Evolutionary conservation across 805 yeast genomes (phyloP).

Genomic region (Yueomyces sp.): DNA sequence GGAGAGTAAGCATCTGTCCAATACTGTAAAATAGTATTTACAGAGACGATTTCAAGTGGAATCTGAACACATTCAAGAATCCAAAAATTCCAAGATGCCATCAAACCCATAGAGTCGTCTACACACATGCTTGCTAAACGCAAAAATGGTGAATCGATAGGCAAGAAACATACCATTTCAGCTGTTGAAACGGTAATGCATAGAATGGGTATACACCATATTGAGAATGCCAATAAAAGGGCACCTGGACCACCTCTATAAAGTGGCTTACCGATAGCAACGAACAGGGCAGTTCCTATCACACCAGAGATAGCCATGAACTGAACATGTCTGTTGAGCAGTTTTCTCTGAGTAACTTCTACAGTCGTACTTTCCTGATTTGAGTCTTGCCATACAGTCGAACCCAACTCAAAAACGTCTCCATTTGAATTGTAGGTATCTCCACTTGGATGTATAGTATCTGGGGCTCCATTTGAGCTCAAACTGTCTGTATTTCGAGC

Average conservation of each 20-base stretch:
- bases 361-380: neutral
- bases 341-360: slow-evolving; percentile 30
- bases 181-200: slow-evolving; percentile 60
- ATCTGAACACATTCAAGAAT: slow-evolving; percentile 62
- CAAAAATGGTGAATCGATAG: slow-evolving; percentile 66
- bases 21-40: slow-evolving; percentile 62
- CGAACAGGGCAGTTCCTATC: slow-evolving; percentile 70
- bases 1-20: slow-evolving; percentile 72
- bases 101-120: slow-evolving; percentile 61
- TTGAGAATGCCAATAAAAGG: slow-evolving; percentile 46
- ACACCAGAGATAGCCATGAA: slow-evolving; percentile 72
- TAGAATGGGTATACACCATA: slow-evolving; percentile 62
- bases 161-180: slow-evolving; percentile 66
- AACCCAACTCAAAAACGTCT: too few relatives aligned
- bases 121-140: slow-evolving; percentile 62
- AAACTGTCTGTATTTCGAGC: too few relatives aligned
- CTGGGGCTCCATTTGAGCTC: too few relatives aligned
- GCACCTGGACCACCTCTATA: slow-evolving; percentile 59
- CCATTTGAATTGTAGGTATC: too few relatives aligned
- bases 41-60: slow-evolving; percentile 76
- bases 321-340: slow-evolving; percentile 61
- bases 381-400: too few relatives aligned
- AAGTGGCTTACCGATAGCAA: slow-evolving; percentile 53
- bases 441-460: too few relatives aligned
- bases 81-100: slow-evolving; percentile 74